Conservation (phyloP, 2,329 filamentous ascomycete species). For the Monilinia fructigena region DNA sequence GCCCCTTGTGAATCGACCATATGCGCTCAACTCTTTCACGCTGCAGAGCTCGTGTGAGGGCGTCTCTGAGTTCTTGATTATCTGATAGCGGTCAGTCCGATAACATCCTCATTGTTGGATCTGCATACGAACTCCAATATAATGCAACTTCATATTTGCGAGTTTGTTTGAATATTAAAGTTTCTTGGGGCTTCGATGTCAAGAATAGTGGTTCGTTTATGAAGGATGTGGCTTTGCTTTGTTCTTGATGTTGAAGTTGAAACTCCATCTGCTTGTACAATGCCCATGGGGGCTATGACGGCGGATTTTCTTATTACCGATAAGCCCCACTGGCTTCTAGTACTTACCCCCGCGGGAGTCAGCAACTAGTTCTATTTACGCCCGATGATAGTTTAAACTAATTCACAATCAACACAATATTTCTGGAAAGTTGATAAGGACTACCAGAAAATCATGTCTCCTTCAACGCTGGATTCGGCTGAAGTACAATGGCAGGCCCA, state of each 20-base stretch:
- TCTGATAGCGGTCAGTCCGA: conserved; percentile 49
- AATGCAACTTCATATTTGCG: conserved; percentile 77
- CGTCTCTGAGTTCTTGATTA: conserved; percentile 76
- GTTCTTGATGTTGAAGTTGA: conserved; percentile 10
- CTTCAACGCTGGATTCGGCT: conserved; percentile 25
- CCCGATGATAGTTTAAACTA: neutral
- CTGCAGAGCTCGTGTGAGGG: conserved; percentile 73
- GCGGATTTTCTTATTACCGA: conserved; percentile 22
- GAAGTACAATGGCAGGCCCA: conserved; percentile 80
- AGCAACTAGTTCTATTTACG: neutral
- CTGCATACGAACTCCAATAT: conserved; percentile 68
- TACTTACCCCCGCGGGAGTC: neutral
- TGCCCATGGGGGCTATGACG: conserved; percentile 17
- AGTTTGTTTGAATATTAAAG: conserved; percentile 20
- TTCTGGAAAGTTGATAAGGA: neutral
- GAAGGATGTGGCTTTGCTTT: conserved; percentile 20
- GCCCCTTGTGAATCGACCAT: conserved; percentile 18
- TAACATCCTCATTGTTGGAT: conserved; percentile 28
- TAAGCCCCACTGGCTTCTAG: neutral
- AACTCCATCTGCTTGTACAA: conserved; percentile 6
- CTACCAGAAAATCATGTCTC: conserved; percentile 11
- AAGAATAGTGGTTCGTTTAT: neutral
- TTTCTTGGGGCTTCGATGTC: neutral
- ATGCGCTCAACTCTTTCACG: conserved; percentile 71
- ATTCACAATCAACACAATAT: neutral